phyloP scores from a whole-genome alignment of 2,329 filamentous ascomycete species.

The Immersiporthe knoxdaviesiana region DNA sequence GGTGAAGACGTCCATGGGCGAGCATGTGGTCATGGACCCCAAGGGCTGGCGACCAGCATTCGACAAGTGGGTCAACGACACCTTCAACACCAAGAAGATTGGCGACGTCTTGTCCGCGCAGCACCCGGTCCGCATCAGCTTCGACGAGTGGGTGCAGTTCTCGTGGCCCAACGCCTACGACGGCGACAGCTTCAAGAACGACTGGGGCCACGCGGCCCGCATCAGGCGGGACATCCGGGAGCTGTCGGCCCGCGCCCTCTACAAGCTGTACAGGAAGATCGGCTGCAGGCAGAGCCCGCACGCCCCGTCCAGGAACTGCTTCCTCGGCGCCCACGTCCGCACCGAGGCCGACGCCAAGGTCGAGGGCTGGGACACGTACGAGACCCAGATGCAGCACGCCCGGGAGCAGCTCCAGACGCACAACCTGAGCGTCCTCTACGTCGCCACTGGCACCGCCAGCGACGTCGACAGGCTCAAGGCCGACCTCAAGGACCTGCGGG shows the following conservation, averaged over 20 bases:
- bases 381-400: slow-evolving; percentile 11
- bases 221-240: slow-evolving; percentile 20
- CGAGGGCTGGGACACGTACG: slow-evolving; percentile 26
- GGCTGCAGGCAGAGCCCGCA: slow-evolving; percentile 19
- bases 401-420: slow-evolving; percentile 18
- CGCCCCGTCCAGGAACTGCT: slow-evolving; percentile 11
- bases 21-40: slow-evolving; percentile 19
- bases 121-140: slow-evolving; percentile 19
- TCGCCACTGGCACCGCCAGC: slow-evolving; percentile 28
- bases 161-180: slow-evolving; percentile 26
- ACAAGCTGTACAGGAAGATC: slow-evolving; percentile 23
- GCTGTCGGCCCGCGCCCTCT: slow-evolving; percentile 26
- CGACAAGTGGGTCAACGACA: slow-evolving; percentile 13
- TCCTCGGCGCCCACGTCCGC: slow-evolving; percentile 28
- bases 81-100: not conserved
- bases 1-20: not conserved
- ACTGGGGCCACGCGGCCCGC: slow-evolving; percentile 23
- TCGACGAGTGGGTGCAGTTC: slow-evolving; percentile 27
- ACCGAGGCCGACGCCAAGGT: slow-evolving; percentile 25
- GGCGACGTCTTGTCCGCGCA: slow-evolving; percentile 1
- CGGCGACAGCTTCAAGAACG: slow-evolving; percentile 20
- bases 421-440: slow-evolving; percentile 26
- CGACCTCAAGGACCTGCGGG: slow-evolving; percentile 9
- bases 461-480: slow-evolving; percentile 20
- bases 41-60: slow-evolving; percentile 16